Evolutionary conservation across 2,329 filamentous ascomycete species (phyloP).

Genomic region (Penicillium paneum): DNA sequence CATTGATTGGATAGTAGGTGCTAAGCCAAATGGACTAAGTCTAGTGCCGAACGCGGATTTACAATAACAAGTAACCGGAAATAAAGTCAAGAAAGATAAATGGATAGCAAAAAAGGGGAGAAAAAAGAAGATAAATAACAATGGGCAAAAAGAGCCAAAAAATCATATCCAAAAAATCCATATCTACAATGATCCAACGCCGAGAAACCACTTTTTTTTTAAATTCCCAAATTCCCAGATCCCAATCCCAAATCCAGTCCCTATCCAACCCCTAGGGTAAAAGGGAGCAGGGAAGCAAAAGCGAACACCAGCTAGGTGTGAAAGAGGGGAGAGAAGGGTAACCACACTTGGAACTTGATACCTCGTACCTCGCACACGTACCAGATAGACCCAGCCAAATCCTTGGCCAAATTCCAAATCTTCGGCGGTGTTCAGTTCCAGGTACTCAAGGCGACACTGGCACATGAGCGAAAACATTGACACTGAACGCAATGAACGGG

Average conservation of each 20-base stretch:
- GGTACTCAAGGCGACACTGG: neutral
- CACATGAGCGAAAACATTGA: neutral
- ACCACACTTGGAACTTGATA: neutral
- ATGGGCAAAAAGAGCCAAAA: conserved; percentile 17
- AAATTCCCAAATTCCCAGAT: conserved; percentile 13
- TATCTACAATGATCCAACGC: conserved; percentile 28
- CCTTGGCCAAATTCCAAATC: neutral
- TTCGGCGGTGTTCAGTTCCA: neutral
- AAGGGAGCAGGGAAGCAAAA: conserved; percentile 3
- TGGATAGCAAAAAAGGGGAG: conserved; percentile 4
- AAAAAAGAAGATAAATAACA: conserved; percentile 10
- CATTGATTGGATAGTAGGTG: neutral
- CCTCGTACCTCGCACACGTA: neutral
- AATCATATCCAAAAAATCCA: conserved; percentile 21
- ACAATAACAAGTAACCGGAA: neutral
- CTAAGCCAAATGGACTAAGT: neutral
- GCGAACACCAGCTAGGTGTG: conserved; percentile 11
- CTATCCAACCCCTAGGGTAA: neutral
- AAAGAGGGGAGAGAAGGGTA: conserved; percentile 1
- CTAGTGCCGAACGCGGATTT: neutral
- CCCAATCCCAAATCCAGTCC: conserved; percentile 11
- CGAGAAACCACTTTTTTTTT: conserved; percentile 28
- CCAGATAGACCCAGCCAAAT: neutral
- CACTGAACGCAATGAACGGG: conserved; percentile 7
- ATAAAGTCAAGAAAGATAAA: neutral